Percentiles rank a stretch among this genome's conserved stretches.
These are phyloP conservation scores for Rhinocladiella mackenziei DNA, from an alignment of 2,329 filamentous ascomycete genomes.

Conservation along the genomic window DNA sequence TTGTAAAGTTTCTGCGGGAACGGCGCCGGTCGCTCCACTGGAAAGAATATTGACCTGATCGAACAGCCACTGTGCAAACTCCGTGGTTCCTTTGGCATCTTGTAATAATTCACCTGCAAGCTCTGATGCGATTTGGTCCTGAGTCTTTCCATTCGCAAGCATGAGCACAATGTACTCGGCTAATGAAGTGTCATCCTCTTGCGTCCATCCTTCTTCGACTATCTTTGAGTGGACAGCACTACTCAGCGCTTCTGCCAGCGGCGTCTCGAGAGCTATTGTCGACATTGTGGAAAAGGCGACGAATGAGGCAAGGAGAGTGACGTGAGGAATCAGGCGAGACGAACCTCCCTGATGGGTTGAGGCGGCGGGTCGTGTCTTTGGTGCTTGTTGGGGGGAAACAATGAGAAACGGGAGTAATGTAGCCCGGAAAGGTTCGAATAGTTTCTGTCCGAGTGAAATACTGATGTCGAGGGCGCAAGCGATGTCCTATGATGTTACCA, in stretches of 20 bases:
- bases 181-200: slow-evolving; percentile 74
- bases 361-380: slow-evolving; percentile 13
- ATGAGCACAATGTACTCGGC: slow-evolving; percentile 97
- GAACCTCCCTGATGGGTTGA: slow-evolving; percentile 7
- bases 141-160: slow-evolving; percentile 91
- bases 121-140: slow-evolving; percentile 83
- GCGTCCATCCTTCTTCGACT: slow-evolving; percentile 87
- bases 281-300: slow-evolving; percentile 19
- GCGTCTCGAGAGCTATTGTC: slow-evolving; percentile 61
- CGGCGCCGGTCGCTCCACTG: slow-evolving; percentile 12
- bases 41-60: slow-evolving; percentile 60
- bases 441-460: not conserved
- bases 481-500: not conserved
- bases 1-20: slow-evolving; percentile 33
- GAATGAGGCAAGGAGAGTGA: not conserved
- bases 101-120: slow-evolving; percentile 83
- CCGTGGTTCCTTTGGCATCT: slow-evolving; percentile 74
- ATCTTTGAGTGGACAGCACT: slow-evolving; percentile 83
- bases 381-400: slow-evolving; percentile 13
- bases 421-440: no score
- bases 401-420: slow-evolving; percentile 1
- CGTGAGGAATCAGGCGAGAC: slow-evolving; percentile 1
- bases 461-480: not conserved
- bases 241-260: slow-evolving; percentile 78
- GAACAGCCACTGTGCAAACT: slow-evolving; percentile 93